These are phyloP conservation scores for Sugiyamaella pinicola DNA, from an alignment of 1,139 yeast genomes.

Conservation along the genomic window DNA sequence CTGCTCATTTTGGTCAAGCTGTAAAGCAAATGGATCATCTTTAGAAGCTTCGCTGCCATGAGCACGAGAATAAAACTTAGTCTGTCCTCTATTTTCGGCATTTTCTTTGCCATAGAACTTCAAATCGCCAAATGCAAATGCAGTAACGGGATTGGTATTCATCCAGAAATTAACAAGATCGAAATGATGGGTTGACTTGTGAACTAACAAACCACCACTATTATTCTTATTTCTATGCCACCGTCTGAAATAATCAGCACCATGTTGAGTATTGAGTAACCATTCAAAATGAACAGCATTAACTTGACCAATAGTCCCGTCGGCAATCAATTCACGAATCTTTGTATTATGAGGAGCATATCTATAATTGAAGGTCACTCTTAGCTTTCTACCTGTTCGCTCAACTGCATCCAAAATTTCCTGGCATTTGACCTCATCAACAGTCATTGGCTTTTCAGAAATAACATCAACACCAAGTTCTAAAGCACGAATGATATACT, in stretches of 20 bases:
- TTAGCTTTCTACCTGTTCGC: slow-evolving; percentile 23
- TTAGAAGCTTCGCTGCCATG: slow-evolving; percentile 26
- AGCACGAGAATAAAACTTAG: slow-evolving; percentile 27
- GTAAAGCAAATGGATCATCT: slow-evolving; percentile 26
- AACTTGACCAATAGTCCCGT: slow-evolving; percentile 26
- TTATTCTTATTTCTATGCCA: slow-evolving; percentile 28
- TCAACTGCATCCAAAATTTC: slow-evolving; percentile 26
- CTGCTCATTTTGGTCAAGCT: slow-evolving; percentile 22
- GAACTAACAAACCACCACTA: slow-evolving; percentile 26
- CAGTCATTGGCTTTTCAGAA: slow-evolving; percentile 28
- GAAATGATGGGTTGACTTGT: slow-evolving; percentile 28
- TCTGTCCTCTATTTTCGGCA: slow-evolving; percentile 27
- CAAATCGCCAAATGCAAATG: slow-evolving; percentile 26
- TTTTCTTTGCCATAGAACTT: slow-evolving; percentile 27
- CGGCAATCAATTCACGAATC: slow-evolving; percentile 25
- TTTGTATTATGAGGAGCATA: slow-evolving; percentile 29
- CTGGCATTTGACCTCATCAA: slow-evolving; percentile 27
- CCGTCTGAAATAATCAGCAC: slow-evolving; percentile 28
- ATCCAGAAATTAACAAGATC: slow-evolving; percentile 28
- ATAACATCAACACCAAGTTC: slow-evolving; percentile 27
- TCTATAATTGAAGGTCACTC: slow-evolving; percentile 28
- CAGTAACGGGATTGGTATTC: slow-evolving; percentile 24
- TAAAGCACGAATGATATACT: slow-evolving; percentile 26
- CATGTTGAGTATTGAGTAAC: slow-evolving; percentile 27
- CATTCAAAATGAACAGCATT: slow-evolving; percentile 29